Conservation (phyloP, 495 filamentous ascomycete genomes). For the Talaromyces liani region DNA sequence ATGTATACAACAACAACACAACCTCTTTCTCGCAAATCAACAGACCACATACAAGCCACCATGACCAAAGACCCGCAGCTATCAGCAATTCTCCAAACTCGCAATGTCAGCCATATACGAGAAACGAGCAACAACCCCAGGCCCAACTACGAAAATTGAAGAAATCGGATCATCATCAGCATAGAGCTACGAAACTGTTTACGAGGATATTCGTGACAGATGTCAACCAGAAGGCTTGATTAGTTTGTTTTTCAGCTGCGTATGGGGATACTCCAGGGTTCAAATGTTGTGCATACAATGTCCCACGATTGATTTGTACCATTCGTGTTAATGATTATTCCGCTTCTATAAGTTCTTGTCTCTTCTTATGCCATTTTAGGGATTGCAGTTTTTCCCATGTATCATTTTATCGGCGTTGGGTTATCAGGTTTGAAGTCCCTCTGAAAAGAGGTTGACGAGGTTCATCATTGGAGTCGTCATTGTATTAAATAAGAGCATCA, state of each 20-base stretch:
- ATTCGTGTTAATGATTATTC: neutral
- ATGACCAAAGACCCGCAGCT: neutral
- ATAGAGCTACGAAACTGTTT: constrained; percentile 1
- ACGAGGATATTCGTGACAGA: neutral
- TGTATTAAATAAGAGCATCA: neutral
- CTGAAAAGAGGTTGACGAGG: neutral
- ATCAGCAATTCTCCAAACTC: neutral
- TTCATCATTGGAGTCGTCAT: neutral
- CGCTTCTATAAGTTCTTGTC: neutral
- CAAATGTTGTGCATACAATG: too few species aligned
- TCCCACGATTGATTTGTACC: neutral
- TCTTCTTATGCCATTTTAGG: neutral
- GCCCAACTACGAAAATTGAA: neutral
- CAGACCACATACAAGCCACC: neutral
- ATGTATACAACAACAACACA: neutral
- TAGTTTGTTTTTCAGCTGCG: neutral
- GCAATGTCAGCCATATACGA: neutral
- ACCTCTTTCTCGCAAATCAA: neutral
- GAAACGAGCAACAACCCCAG: neutral
- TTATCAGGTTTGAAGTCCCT: neutral
- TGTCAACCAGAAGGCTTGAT: neutral
- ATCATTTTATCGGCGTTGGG: neutral
- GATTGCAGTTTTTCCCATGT: neutral
- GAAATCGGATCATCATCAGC: neutral
- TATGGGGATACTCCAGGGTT: neutral